A percentile compares a stretch with the other conserved stretches of the same genome.
These are phyloP conservation scores for Beta macrorhiza DNA, from an alignment of 179 eudicot species.

Conservation along the genomic window DNA sequence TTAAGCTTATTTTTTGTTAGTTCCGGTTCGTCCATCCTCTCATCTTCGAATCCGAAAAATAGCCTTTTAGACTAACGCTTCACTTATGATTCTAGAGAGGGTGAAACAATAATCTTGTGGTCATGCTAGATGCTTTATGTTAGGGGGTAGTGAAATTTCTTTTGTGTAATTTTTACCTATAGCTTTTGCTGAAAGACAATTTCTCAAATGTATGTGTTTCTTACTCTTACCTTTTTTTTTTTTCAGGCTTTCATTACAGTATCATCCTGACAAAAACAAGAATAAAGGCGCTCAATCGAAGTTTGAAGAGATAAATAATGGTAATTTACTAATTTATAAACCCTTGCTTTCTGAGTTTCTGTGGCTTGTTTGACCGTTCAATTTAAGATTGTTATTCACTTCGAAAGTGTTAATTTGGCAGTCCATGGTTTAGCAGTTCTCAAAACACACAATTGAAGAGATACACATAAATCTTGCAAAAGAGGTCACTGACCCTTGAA, in stretches of 20 bases:
- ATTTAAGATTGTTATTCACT: background rate
- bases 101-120: background rate
- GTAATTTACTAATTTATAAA: conserved; percentile 41
- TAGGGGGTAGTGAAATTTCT: background rate
- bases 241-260: conserved; percentile 77
- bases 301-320: conserved; percentile 89
- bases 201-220: background rate
- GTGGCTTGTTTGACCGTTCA: background rate
- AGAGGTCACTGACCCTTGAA: background rate
- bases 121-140: background rate
- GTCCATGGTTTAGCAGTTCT: background rate
- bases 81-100: background rate
- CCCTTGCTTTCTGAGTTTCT: background rate
- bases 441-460: background rate
- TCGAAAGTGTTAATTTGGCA: background rate
- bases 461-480: background rate
- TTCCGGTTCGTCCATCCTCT: background rate
- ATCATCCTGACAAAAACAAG: conserved; percentile 98
- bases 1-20: background rate
- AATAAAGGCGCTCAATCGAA: conserved; percentile 87
- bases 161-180: background rate
- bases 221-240: conserved; percentile 4
- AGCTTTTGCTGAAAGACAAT: no score
- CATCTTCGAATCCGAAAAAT: background rate
- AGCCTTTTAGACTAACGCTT: background rate